Evolutionary conservation across 2,329 filamentous ascomycete genomes (phyloP), one percentile per base, ranked within the genome.

Genomic region (Ilyonectria destructans): DNA sequence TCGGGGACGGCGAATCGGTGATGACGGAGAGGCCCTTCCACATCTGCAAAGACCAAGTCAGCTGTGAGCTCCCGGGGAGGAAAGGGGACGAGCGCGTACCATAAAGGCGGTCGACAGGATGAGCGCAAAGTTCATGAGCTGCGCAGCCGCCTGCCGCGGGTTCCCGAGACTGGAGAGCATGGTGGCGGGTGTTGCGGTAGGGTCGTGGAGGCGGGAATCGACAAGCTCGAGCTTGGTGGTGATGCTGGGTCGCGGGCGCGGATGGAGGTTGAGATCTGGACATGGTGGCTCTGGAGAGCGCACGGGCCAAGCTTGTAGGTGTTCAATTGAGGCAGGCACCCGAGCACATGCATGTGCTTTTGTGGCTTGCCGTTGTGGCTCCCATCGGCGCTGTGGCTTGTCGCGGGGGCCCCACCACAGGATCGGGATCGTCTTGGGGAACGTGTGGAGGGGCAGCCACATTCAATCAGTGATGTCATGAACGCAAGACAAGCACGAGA

Each of bases 21-120:
- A 90, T 84, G 33, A 97, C 89, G 9, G 92, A 95, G 67, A 98
- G 90, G 10, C 93, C 93, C 82, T 97, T 97, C 95, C 92, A 94
- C 84, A 97, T 90, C 88, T 90, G 62, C 26, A 37, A 52, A 29
- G 10, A 2, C 54, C 61, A 21, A 8, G 52, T 40, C 15, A 21
- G 51, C 46, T 17, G 21, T 9, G 17, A 26, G 46, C 23, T 23
- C 21, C 10, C 10, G 19, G 9, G 29, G 10, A 54, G 51, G n/a
- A 9, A 21, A 54, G n/a, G 51, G 33, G 31, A 45, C 15, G 43
- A 71, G 15, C 15, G 40, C 85, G 69, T 75, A 90, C 90, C 95
- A 97, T 97, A 80, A 97, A 97, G 1, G 95, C 95, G 1, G 94
- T 96, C 10, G 92, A 95, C 58, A 97, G 89, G 69, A 97, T 94